Evolutionary conservation across 1,284 basidiomycete genomes (phyloP).

Genomic region (Termitomyces sp.): DNA sequence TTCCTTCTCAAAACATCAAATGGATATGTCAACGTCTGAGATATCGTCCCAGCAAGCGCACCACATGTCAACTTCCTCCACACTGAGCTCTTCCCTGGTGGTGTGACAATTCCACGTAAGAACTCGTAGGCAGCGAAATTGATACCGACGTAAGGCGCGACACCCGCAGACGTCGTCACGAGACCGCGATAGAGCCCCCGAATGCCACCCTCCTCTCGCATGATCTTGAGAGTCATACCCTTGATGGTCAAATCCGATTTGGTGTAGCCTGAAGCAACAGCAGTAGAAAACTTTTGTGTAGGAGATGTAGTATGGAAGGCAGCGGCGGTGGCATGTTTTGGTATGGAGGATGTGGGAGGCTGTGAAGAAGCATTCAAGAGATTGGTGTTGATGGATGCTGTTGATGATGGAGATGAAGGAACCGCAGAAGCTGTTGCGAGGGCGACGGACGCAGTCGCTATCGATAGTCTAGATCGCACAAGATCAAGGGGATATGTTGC

Average conservation of each 20-base stretch:
- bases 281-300: constrained; percentile 18
- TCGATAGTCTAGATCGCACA: constrained; percentile 87
- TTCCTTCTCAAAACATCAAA: constrained; percentile 92
- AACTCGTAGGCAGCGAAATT: constrained; percentile 82
- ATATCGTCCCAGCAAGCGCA: constrained; percentile 78
- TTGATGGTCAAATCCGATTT: constrained; percentile 68
- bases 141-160: constrained; percentile 89
- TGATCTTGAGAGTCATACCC: constrained; percentile 87
- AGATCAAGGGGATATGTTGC: constrained; percentile 93
- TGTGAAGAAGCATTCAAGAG: constrained; percentile 8
- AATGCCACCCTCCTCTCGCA: constrained; percentile 87
- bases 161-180: constrained; percentile 84
- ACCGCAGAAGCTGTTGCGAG: constrained; percentile 20
- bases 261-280: constrained; percentile 33
- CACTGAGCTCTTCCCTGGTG: constrained; percentile 65
- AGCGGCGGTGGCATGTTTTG: constrained; percentile 32
- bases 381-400: constrained; percentile 10
- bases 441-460: constrained; percentile 78
- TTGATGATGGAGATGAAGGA: constrained; percentile 18
- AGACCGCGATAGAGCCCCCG: constrained; percentile 85
- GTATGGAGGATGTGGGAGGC: constrained; percentile 11
- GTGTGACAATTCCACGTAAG: constrained; percentile 66
- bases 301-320: constrained; percentile 46
- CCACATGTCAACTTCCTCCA: constrained; percentile 68
- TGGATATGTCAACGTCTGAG: constrained; percentile 93